These are phyloP conservation scores for Hygrophoropsis aurantiaca DNA, from an alignment of 768 basidiomycete genomes.

Conservation along the genomic window DNA sequence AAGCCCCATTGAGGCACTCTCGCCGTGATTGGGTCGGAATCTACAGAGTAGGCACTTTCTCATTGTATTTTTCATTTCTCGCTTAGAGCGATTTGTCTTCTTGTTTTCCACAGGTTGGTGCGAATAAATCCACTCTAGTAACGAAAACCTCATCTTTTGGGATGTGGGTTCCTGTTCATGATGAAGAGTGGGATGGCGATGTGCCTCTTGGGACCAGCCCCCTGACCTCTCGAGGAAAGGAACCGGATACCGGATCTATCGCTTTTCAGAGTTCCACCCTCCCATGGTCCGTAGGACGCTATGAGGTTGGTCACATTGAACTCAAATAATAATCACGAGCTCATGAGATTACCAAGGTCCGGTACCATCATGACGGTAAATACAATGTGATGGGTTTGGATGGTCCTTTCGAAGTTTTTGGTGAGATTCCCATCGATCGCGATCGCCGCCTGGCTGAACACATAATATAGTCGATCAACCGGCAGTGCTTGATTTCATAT, in stretches of 20 bases:
- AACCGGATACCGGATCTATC: conserved; percentile 60
- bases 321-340: not conserved
- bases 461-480: conserved; percentile 66
- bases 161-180: conserved; percentile 90
- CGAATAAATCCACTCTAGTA: conserved; percentile 79
- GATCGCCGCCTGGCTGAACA: conserved; percentile 4
- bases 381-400: conserved; percentile 91
- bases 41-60: conserved; percentile 56
- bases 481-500: conserved; percentile 55
- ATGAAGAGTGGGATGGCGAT: conserved; percentile 93
- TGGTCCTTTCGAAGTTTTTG: conserved; percentile 85
- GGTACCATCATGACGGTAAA: conserved; percentile 96
- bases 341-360: conserved; percentile 44
- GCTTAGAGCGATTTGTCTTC: conserved; percentile 1
- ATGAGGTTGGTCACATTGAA: conserved; percentile 60
- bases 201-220: conserved; percentile 52
- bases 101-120: conserved; percentile 64
- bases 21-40: conserved; percentile 96
- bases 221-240: conserved; percentile 33
- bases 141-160: conserved; percentile 86
- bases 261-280: conserved; percentile 77
- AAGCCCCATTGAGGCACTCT: conserved; percentile 83
- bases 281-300: conserved; percentile 83
- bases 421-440: conserved; percentile 44
- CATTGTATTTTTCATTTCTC: not conserved